A percentile compares a stretch with the other conserved stretches of the same genome.
Evolutionary conservation across 2,329 filamentous ascomycete species (phyloP).

Genomic region (Sclerotinia spermophila): DNA sequence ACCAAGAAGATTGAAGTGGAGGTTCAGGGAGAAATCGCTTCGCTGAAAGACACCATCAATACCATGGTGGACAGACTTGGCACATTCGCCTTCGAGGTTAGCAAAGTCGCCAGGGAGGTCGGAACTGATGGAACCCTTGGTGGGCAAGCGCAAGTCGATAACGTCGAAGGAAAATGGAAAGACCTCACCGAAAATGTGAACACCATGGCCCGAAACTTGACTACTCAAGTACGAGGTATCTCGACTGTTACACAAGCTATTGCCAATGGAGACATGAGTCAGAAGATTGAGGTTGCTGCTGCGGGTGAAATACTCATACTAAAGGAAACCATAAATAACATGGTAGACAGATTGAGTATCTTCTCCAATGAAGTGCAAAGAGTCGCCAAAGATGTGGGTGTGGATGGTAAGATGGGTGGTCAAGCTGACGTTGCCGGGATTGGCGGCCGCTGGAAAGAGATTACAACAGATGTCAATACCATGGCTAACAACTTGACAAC

Average conservation of each 20-base stretch:
- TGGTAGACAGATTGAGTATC: slow-evolving; percentile 91
- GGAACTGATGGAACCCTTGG: slow-evolving; percentile 93
- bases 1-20: slow-evolving; percentile 95
- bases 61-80: slow-evolving; percentile 97
- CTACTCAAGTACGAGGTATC: slow-evolving; percentile 78
- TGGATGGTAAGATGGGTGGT: slow-evolving; percentile 97
- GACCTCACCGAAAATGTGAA: slow-evolving; percentile 91
- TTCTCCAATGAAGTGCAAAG: slow-evolving; percentile 96
- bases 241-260: slow-evolving; percentile 94
- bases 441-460: slow-evolving; percentile 95
- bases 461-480: slow-evolving; percentile 58
- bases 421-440: slow-evolving; percentile 93
- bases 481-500: slow-evolving; percentile 72
- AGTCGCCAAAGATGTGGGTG: slow-evolving; percentile 92
- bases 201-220: slow-evolving; percentile 67
- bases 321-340: slow-evolving; percentile 97
- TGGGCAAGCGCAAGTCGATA: slow-evolving; percentile 88
- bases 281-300: slow-evolving; percentile 92
- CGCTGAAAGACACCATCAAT: slow-evolving; percentile 96
- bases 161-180: slow-evolving; percentile 97
- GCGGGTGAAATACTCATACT: slow-evolving; percentile 91
- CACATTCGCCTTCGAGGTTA: slow-evolving; percentile 94
- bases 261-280: slow-evolving; percentile 91
- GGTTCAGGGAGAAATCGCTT: slow-evolving; percentile 88
- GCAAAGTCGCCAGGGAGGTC: slow-evolving; percentile 91